Evolutionary conservation across 768 basidiomycete species (phyloP).

Genomic region (Hypsizygus marmoreus): DNA sequence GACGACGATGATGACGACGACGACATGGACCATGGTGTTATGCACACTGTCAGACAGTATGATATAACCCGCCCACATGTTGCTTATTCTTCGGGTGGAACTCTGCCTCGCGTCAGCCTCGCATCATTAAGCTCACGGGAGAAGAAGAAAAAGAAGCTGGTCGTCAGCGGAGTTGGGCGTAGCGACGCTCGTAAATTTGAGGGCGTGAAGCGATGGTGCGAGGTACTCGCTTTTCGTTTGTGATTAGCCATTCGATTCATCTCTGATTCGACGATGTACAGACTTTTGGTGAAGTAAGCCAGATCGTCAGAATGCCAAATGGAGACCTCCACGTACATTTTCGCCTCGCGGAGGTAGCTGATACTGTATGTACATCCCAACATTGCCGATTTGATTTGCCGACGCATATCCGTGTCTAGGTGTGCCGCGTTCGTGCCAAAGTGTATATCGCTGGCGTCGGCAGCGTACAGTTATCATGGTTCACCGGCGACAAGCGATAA

Average conservation of each 20-base stretch:
- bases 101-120: constrained; percentile 37
- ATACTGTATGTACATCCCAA: constrained; percentile 55
- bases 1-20: constrained; percentile 30
- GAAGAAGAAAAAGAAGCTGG: constrained; percentile 60
- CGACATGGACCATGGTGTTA: constrained; percentile 15
- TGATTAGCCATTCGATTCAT: neutral
- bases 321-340: constrained; percentile 81
- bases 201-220: constrained; percentile 73
- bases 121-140: constrained; percentile 42
- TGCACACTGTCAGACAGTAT: constrained; percentile 12
- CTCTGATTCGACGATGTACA: constrained; percentile 27
- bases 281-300: constrained; percentile 77
- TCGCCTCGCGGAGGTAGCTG: constrained; percentile 73
- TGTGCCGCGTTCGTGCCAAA: constrained; percentile 76
- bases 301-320: constrained; percentile 73
- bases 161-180: constrained; percentile 67
- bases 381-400: neutral
- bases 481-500: constrained; percentile 51
- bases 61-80: constrained; percentile 33
- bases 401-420: constrained; percentile 39
- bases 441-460: constrained; percentile 76
- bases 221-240: constrained; percentile 39
- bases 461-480: constrained; percentile 79
- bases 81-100: constrained; percentile 34
- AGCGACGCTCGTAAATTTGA: constrained; percentile 67